Base-by-base conservation (phyloP, 176 grass and related monocot genomes). In the Rhynchospora pubera region DNA sequence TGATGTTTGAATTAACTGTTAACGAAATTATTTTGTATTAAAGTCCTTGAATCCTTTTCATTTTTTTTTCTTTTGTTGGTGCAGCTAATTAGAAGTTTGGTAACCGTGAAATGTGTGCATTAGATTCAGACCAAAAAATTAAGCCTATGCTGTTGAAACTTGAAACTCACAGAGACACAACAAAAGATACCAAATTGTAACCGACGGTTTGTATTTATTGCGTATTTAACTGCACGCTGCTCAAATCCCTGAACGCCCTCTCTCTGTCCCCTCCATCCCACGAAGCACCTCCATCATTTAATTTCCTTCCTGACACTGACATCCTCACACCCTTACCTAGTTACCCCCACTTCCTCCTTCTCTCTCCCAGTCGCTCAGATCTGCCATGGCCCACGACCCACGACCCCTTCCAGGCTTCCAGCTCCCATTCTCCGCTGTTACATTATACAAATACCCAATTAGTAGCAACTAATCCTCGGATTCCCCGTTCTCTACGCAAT, bases 291-390 rank as follows among this genome's bases (percentile, higher is more conserved):
- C 32, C 22, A 16, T 11, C 48, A 76, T 76, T 28, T 76, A 76
- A 55, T 75, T 47, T 52, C 48, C 19, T 15, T 7, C n/a, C 72
- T 76, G 70, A 74, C 46, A 74, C 70, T 74, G 70, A 74, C 70
- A 48, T 48, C 11, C 69, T 74, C 21, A 74, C 69, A 50, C 6
- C 65, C 13, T 34, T 16, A 6, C n/a, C n/a, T n/a, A n/a, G n/a
- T n/a, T n/a, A n/a, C 42, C 5, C 18, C 13, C 9, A 11, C 26
- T 66, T 30, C 16, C 30, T 51, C n/a, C n/a, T n/a, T n/a, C 48
- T 39, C 34, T 39, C 34, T 39, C 34, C 1, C 34, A 39, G 4
- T 39, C 34, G 2, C 34, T 39, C 34, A 39, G 34, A 39, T 39
- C 34, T 39, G 34, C 62, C 24, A 42, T 66, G 63, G 63, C n/a